These are phyloP conservation scores for Wickerhamiella dianesei DNA, from an alignment of 805 yeast species.

Conservation along the genomic window DNA sequence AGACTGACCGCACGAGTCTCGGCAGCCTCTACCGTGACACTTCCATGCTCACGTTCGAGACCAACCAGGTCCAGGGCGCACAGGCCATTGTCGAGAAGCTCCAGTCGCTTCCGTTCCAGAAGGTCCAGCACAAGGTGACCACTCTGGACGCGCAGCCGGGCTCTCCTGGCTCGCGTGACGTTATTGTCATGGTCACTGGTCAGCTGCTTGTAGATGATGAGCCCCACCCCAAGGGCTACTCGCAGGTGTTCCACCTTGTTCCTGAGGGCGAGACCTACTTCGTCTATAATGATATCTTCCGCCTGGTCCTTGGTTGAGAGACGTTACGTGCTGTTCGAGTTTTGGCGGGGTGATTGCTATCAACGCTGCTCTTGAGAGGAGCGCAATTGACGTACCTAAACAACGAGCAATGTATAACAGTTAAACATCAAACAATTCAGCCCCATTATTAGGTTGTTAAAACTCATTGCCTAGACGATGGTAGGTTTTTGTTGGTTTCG, in stretches of 20 bases:
- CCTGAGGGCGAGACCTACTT: constrained; percentile 87
- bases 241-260: constrained; percentile 93
- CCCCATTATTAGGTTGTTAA: too few relatives aligned
- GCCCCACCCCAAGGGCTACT: constrained; percentile 87
- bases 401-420: too few relatives aligned
- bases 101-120: constrained; percentile 75
- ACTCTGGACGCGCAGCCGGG: constrained; percentile 98
- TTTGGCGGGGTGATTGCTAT: too few relatives aligned
- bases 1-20: constrained; percentile 78
- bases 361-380: too few relatives aligned
- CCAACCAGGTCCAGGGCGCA: constrained; percentile 88
- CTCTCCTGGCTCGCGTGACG: constrained; percentile 72
- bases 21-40: constrained; percentile 92
- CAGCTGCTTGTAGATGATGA: constrained; percentile 88
- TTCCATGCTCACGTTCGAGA: constrained; percentile 95
- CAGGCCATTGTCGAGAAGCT: constrained; percentile 86
- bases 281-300: constrained; percentile 93
- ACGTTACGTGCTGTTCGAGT: not conserved
- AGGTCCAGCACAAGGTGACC: constrained; percentile 85
- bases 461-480: too few relatives aligned
- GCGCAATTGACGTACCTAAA: too few relatives aligned
- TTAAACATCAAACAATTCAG: too few relatives aligned
- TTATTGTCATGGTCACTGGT: constrained; percentile 95
- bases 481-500: too few relatives aligned
- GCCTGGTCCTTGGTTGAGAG: constrained; percentile 34